Conservation (phyloP, 2,329 filamentous ascomycete genomes). For the Claviceps cyperi region DNA sequence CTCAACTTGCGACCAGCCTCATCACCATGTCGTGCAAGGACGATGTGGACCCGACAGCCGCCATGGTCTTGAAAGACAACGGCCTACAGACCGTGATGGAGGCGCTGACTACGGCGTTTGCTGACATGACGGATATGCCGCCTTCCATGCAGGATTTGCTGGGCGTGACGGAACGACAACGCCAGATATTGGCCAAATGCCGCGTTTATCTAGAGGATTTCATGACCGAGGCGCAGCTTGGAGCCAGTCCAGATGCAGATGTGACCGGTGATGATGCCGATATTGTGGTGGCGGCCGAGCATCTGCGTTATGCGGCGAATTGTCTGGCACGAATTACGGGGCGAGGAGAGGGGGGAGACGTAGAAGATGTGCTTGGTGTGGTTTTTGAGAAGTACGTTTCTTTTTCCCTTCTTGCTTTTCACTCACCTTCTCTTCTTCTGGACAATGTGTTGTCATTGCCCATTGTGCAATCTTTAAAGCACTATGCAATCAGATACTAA, state of each 20-base stretch:
- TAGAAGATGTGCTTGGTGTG: conserved; percentile 89
- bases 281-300: conserved; percentile 80
- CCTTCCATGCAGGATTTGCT: conserved; percentile 68
- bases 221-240: conserved; percentile 37
- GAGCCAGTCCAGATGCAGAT: conserved; percentile 14
- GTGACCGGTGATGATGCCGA: conserved; percentile 41
- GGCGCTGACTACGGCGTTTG: conserved; percentile 53
- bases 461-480: neutral
- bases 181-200: conserved; percentile 64
- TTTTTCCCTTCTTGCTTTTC: neutral
- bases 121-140: conserved; percentile 53
- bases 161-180: conserved; percentile 81
- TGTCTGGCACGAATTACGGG: conserved; percentile 81
- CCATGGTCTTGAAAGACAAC: conserved; percentile 33
- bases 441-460: no score
- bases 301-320: conserved; percentile 66
- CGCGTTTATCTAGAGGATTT: conserved; percentile 60
- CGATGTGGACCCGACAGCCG: conserved; percentile 20
- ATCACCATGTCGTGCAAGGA: conserved; percentile 59
- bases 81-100: conserved; percentile 55
- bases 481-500: neutral
- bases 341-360: conserved; percentile 68
- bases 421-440: neutral
- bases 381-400: conserved; percentile 88
- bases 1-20: conserved; percentile 15